Base-by-base conservation (phyloP, 441 rosid genomes). In the Populus hybrid region DNA sequence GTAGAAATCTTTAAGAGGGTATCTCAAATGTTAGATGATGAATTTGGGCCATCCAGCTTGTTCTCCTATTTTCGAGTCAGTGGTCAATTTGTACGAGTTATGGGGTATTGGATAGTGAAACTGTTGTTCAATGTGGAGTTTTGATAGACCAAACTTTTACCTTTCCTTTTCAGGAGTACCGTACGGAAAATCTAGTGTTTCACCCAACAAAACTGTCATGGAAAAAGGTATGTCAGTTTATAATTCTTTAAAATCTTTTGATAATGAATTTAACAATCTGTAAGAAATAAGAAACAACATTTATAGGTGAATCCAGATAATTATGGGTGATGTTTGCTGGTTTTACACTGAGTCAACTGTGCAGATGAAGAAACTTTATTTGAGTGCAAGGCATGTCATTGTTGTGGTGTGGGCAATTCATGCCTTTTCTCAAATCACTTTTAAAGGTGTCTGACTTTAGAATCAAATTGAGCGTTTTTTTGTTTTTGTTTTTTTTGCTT, bases 101-200 rank as follows among this genome's bases (percentile, higher is more conserved):
- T 73, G 79, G 73, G 77, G 72, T 76, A 32, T 75, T 79, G 79
- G 87, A 69, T 57, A 76, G 73, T 78, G 77, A 74, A 80, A 61
- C 71, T 84, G 79, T 73, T 65, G 34, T 71, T 69, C 65, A 26
- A 79, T 24, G 53, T 78, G 65, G 69, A 76, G 71, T 68, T 81
- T 88, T 92, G 83, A 89, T 89, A 86, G 82, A 86, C 81, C 82
- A 75, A 85, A 79, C 79, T 69, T 86, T 90, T 85, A 42, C 53
- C 12, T 46, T 46, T 46, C 84, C 80, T 82, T 92, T 96, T 89
- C 99, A 96, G 98, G 98, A 90, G 86, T 87, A 87, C 91, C 97
- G 76, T 94, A 85, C 90, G 98, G 92, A 88, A 88, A 80, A 88
- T 79, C 94, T 78, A 83, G 85, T 94, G 86, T 83, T 91, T 82